Evolutionary conservation across 176 grass and related monocot species (phyloP), one percentile per base, ranked within the genome.

Genomic region (Oryza longistaminata): DNA sequence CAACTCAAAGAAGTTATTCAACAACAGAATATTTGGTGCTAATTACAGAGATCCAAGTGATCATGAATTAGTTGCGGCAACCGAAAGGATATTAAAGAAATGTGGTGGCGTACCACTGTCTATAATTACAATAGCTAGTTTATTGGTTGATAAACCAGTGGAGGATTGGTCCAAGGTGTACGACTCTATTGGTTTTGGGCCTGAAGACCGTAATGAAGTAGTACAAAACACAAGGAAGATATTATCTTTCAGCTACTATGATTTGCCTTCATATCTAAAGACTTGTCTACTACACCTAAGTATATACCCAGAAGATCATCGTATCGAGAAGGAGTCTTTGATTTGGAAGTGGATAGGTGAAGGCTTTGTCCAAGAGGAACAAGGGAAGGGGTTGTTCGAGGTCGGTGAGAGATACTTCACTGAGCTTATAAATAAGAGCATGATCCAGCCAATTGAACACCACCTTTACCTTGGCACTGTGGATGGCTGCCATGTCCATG

Each of bases 311-410:
- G 70, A 81, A 81, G 58, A 69, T 73, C 4, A 52, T 55, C 1
- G 4, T 1, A 49, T 81, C 0, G 1, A 48, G 0, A 88, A 83
- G 21, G 2, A 64, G 19, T 0, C 0, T 62, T 58, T 88, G 15
- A 61, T 83, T 45, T 67, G 86, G 81, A 46, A 19, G 29, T 87
- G 85, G 85, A 33, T 75, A 16, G 71, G 12, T 0, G 71, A 84
- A 50, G 82, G 71, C 11, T 84, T 84, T 49, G 0, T 84, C 21
- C 13, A 8, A 2, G 29, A 49, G 0, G 61, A 84, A 75, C 27
- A 33, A 14, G 71, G 82, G 42, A 66, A 26, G 21, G 13, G 11
- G 2, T 33, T 15, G 11, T 37, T 35, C 0, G 42, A 83, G 42
- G 29, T 83, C 27, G 81, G 71, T 3, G 27, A 83, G 40, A 50